These are phyloP conservation scores for Alternaria brassicae DNA, from an alignment of 2,329 filamentous ascomycete genomes.

Conservation along the genomic window DNA sequence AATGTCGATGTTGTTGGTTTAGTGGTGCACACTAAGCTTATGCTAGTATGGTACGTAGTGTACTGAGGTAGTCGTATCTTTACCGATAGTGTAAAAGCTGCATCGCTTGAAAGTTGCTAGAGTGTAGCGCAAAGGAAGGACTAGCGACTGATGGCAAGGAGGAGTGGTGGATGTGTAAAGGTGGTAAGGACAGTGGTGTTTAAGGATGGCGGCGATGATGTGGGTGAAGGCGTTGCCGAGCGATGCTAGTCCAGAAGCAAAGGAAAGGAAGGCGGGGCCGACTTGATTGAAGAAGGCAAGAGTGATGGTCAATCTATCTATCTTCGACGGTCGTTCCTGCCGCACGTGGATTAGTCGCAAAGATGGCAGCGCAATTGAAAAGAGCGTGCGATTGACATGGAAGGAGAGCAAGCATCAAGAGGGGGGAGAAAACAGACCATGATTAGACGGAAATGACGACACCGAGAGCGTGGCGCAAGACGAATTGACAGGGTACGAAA, in stretches of 20 bases:
- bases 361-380: background rate
- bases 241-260: slow-evolving; percentile 5
- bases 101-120: slow-evolving; percentile 24
- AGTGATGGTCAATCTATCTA: slow-evolving; percentile 3
- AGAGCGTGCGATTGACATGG: slow-evolving; percentile 9
- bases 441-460: slow-evolving; percentile 10
- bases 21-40: slow-evolving; percentile 25
- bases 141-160: slow-evolving; percentile 10
- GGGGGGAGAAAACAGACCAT: background rate
- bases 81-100: slow-evolving; percentile 24
- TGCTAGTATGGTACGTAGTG: slow-evolving; percentile 18
- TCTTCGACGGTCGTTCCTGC: slow-evolving; percentile 9
- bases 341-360: slow-evolving; percentile 1
- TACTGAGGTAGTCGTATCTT: slow-evolving; percentile 23
- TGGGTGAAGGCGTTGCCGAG: background rate
- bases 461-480: slow-evolving; percentile 4
- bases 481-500: slow-evolving; percentile 17
- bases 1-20: slow-evolving; percentile 23
- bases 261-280: slow-evolving; percentile 15
- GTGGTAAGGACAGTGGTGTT: slow-evolving; percentile 15
- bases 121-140: slow-evolving; percentile 9
- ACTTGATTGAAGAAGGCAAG: slow-evolving; percentile 10
- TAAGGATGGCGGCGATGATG: background rate
- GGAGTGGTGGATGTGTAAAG: background rate
- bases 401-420: slow-evolving; percentile 1